Evolutionary conservation across 2,329 filamentous ascomycete species (phyloP).

Genomic region (Sarocladiaceae sp.): DNA sequence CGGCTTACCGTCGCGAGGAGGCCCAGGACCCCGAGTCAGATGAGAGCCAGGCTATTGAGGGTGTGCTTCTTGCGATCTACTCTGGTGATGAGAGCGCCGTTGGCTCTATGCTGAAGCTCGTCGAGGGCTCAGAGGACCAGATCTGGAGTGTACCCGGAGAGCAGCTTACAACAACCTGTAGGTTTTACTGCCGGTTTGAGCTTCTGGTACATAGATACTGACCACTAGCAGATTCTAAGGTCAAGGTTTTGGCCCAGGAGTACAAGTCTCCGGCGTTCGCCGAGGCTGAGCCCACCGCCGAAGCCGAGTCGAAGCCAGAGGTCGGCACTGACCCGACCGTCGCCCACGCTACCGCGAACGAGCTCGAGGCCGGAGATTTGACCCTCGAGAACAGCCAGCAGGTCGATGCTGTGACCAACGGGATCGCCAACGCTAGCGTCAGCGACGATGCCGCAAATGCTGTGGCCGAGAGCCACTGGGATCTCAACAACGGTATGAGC

Average conservation of each 20-base stretch:
- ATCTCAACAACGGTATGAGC: conserved; percentile 40
- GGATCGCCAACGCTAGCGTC: conserved; percentile 47
- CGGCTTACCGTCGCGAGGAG: conserved; percentile 69
- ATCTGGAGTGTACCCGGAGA: conserved; percentile 63
- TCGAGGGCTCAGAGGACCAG: conserved; percentile 65
- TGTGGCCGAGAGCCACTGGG: conserved; percentile 65
- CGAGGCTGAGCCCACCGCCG: conserved; percentile 22
- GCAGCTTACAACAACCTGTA: conserved; percentile 67
- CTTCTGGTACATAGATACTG: conserved; percentile 12
- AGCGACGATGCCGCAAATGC: conserved; percentile 52
- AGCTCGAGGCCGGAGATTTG: conserved; percentile 51
- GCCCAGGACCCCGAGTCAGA: conserved; percentile 61
- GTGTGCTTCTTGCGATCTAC: conserved; percentile 74
- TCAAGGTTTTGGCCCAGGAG: conserved; percentile 43
- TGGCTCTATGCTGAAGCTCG: conserved; percentile 70
- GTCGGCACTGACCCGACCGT: conserved; percentile 60
- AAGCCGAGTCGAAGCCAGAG: conserved; percentile 29
- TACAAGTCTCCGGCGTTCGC: conserved; percentile 42
- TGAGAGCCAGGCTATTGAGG: conserved; percentile 78
- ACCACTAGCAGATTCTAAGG: conserved; percentile 27
- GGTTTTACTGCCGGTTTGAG: conserved; percentile 26
- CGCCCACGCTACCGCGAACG: conserved; percentile 62
- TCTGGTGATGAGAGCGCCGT: conserved; percentile 73
- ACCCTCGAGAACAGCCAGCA: conserved; percentile 37
- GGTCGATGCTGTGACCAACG: conserved; percentile 28